Conservation (phyloP, 768 basidiomycete genomes). For the Cyclocybe cylindracea region DNA sequence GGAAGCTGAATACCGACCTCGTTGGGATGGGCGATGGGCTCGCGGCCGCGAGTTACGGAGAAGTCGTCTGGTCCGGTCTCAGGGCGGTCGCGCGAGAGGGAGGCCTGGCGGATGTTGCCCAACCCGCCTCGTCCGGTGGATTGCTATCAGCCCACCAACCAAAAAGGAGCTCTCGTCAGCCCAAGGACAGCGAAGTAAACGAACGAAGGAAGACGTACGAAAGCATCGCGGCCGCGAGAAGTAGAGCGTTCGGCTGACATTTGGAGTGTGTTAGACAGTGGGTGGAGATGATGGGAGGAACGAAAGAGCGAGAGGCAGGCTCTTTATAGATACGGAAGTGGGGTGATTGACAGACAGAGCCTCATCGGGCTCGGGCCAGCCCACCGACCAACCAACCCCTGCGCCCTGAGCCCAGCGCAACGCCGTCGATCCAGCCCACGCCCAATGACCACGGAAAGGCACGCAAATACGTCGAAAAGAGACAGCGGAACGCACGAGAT, state of each 20-base stretch:
- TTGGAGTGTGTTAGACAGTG: not conserved
- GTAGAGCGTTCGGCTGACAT: slow-evolving; percentile 47
- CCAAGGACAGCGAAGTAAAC: not conserved
- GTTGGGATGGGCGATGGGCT: slow-evolving; percentile 39
- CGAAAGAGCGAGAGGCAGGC: not conserved
- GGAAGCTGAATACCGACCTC: slow-evolving; percentile 29
- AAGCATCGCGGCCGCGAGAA: slow-evolving; percentile 61
- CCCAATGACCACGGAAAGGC: not conserved
- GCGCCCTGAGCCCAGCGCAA: no score
- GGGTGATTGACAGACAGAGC: not conserved
- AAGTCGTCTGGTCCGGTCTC: slow-evolving; percentile 54
- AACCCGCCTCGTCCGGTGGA: slow-evolving; percentile 70
- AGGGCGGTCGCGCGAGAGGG: slow-evolving; percentile 47
- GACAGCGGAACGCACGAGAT: not conserved
- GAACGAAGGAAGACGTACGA: slow-evolving; percentile 39
- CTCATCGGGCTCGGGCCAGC: not conserved
- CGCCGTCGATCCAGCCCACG: not conserved
- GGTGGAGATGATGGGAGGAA: not conserved
- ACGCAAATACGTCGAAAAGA: not conserved
- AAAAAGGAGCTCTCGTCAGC: not conserved
- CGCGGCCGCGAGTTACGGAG: slow-evolving; percentile 61
- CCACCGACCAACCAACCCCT: not conserved
- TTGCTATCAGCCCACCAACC: slow-evolving; percentile 31
- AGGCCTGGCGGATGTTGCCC: slow-evolving; percentile 63
- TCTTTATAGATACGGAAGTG: not conserved